Base-by-base conservation (phyloP, 2,329 filamentous ascomycete genomes). In the Eutypella sp. region DNA sequence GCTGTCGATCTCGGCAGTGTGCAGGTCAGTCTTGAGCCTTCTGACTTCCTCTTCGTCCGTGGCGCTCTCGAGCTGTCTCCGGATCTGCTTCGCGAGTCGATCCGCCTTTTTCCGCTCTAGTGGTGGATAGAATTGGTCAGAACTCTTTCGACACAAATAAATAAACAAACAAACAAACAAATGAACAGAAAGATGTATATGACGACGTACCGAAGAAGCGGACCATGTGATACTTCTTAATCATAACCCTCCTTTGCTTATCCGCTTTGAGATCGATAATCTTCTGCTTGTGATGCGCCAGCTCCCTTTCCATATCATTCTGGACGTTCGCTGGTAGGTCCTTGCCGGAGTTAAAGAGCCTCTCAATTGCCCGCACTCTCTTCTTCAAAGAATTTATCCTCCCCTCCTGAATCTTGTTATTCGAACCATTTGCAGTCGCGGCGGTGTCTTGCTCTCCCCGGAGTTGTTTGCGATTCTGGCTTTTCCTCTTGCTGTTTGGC, bases 141-240 rank as follows among this genome's bases (percentile, higher is more conserved):
- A 44, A 43, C 24, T 25, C 19, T n/a, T 9, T 16, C 3, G 19
- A 39, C 16, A 39, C 4, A 20, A n/a, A 19, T 23, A 16, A 15
- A 7, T 15, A 8, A 24, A 25, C 29, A 19, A 16, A 27, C 33
- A 22, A 57, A 49, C 34, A 48, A 40, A 13, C 27, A 16, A 22
- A 36, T 45, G 33, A 24, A 42, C 20, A n/a, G 15, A 19, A 8
- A 25, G 27, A 16, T 31, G 19, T n/a, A n/a, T n/a, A 34, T 43
- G n/a, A 37, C 31, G 23, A 47, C 76, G 42, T 72, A 87, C 87
- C 88, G 66, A 92, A 92, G 63, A 93, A 93, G 23, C 88, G 75
- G 42, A 92, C 81, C 79, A 89, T 91, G 63, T 92, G 87, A 57
- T 90, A 93, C 64, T 84, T 86, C 42, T 74, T 74, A 51, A 91